Conservation (phyloP, 2,329 filamentous ascomycete genomes). For the Salinomyces thailandicus region DNA sequence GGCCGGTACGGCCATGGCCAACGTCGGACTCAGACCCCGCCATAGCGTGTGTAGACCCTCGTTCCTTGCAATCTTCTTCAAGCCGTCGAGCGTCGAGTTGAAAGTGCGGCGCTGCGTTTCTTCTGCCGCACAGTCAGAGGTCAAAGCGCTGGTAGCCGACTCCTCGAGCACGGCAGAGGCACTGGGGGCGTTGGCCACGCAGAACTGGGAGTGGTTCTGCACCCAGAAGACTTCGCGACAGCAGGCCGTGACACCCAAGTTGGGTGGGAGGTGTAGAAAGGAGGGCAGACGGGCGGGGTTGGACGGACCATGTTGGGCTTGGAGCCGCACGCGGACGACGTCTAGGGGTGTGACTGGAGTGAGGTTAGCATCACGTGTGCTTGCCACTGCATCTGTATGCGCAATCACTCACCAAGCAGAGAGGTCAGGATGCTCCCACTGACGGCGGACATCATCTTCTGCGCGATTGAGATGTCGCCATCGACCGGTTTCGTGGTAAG, state of each 20-base stretch:
- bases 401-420: slow-evolving; percentile 59
- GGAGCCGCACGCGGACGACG: slow-evolving; percentile 87
- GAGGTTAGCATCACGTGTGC: slow-evolving; percentile 3
- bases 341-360: slow-evolving; percentile 82
- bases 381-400: slow-evolving; percentile 1
- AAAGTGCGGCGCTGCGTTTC: slow-evolving; percentile 75
- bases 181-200: slow-evolving; percentile 50
- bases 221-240: slow-evolving; percentile 97
- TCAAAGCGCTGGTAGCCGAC: slow-evolving; percentile 24
- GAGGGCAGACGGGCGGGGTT: slow-evolving; percentile 42
- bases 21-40: slow-evolving; percentile 85
- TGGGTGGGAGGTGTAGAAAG: slow-evolving; percentile 63
- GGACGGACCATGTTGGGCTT: slow-evolving; percentile 61
- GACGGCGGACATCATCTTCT: slow-evolving; percentile 93
- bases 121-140: slow-evolving; percentile 71
- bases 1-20: slow-evolving; percentile 85
- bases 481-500: slow-evolving; percentile 26
- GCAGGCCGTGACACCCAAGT: slow-evolving; percentile 85
- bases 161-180: slow-evolving; percentile 29
- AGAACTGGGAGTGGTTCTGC: slow-evolving; percentile 71
- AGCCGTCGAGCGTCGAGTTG: slow-evolving; percentile 80
- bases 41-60: slow-evolving; percentile 81
- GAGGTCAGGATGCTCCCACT: slow-evolving; percentile 85
- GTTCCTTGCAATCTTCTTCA: slow-evolving; percentile 89
- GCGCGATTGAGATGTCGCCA: slow-evolving; percentile 63